Evolutionary conservation across 2,329 filamentous ascomycete species (phyloP).

Genomic region (Balansia obtecta): DNA sequence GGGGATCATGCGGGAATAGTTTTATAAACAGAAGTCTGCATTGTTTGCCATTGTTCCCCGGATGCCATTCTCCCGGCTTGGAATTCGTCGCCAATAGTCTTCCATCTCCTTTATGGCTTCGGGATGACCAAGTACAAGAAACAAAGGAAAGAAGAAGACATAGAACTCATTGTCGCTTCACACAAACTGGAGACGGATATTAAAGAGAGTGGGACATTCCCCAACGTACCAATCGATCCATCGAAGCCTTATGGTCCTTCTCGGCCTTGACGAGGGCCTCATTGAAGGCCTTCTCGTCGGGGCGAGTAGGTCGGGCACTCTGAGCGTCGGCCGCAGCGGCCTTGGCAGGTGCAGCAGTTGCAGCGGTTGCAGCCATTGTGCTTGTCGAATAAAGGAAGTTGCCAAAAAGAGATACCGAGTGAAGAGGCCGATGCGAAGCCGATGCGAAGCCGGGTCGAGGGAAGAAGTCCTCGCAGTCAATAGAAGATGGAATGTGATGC

Average conservation of each 20-base stretch:
- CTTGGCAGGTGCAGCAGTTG: slow-evolving; percentile 31
- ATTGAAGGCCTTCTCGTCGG: slow-evolving; percentile 78
- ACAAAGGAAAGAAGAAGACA: too few relatives aligned
- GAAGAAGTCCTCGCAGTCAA: slow-evolving; percentile 4
- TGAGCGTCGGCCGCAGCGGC: slow-evolving; percentile 28
- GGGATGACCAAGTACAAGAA: neutral
- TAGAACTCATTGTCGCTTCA: too few relatives aligned
- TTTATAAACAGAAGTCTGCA: neutral
- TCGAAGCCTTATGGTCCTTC: slow-evolving; percentile 70
- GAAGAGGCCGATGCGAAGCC: slow-evolving; percentile 11
- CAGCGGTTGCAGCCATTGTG: slow-evolving; percentile 33
- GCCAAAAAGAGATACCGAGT: slow-evolving; percentile 5
- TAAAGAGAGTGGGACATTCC: neutral
- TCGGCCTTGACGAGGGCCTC: slow-evolving; percentile 66
- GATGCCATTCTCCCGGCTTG: neutral
- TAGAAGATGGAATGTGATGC: neutral
- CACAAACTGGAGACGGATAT: too few relatives aligned
- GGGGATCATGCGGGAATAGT: neutral
- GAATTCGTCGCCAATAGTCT: neutral
- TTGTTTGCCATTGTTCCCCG: neutral
- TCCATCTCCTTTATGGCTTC: neutral
- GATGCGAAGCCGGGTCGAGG: slow-evolving; percentile 9
- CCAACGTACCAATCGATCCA: slow-evolving; percentile 41
- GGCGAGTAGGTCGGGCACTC: slow-evolving; percentile 62
- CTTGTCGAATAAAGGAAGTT: slow-evolving; percentile 11